Evolutionary conservation across 2,329 filamentous ascomycete genomes (phyloP).

Genomic region (Geosmithia flava): DNA sequence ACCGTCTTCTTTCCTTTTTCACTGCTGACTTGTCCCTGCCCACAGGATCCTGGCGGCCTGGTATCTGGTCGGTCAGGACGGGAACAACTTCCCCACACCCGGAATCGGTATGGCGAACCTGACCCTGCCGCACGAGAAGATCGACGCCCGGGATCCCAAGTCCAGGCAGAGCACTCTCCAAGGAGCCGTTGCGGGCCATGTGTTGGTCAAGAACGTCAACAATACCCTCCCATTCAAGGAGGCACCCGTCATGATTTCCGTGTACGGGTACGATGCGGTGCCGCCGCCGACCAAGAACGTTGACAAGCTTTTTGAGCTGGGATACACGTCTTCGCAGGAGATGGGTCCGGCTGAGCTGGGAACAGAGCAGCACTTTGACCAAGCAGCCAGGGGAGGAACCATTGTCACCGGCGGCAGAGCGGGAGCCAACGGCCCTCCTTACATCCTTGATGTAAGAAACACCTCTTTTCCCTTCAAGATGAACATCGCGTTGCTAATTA

Average conservation of each 20-base stretch:
- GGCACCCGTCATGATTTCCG: constrained; percentile 41
- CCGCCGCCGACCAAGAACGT: constrained; percentile 33
- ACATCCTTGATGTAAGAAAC: constrained; percentile 30
- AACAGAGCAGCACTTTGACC: constrained; percentile 29
- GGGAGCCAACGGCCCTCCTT: constrained; percentile 35
- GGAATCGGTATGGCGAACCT: constrained; percentile 51
- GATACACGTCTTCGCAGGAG: constrained; percentile 32
- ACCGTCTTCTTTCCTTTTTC: constrained; percentile 1
- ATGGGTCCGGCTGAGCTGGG: constrained; percentile 32
- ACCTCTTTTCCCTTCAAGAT: constrained; percentile 3
- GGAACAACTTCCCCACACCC: constrained; percentile 26
- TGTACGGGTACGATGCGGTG: constrained; percentile 54
- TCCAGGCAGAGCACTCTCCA: constrained; percentile 31
- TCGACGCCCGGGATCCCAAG: constrained; percentile 36
- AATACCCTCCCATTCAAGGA: constrained; percentile 49
- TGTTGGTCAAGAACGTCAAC: constrained; percentile 64
- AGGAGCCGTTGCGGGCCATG: constrained; percentile 50
- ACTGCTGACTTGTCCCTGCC: not conserved
- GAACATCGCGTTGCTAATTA: too few relatives aligned
- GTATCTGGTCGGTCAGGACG: constrained; percentile 43
- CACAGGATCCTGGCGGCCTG: constrained; percentile 51
- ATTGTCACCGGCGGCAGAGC: constrained; percentile 39
- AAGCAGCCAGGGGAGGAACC: constrained; percentile 36
- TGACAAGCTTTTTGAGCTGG: constrained; percentile 28
- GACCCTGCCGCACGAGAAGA: constrained; percentile 24